These are phyloP conservation scores for Rhizophagus clarus DNA, from an alignment of 192 early-diverging fungal genomes.

Conservation along the genomic window DNA sequence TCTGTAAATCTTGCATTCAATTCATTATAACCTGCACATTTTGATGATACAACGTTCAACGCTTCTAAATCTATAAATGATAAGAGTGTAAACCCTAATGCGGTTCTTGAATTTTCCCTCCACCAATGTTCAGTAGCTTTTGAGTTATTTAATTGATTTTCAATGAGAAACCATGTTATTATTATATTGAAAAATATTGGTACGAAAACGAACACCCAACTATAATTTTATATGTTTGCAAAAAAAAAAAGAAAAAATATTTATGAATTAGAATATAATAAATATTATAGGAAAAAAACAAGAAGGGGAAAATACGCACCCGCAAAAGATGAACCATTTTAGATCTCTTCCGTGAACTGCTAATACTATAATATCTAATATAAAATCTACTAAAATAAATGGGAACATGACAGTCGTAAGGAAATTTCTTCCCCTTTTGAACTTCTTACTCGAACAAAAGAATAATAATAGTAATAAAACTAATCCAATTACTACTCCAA, in stretches of 20 bases:
- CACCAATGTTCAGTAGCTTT: not conserved
- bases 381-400: not conserved
- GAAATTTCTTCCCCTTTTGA: not conserved
- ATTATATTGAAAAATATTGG: not conserved
- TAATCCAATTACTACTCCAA: not conserved
- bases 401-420: not conserved
- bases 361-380: not conserved
- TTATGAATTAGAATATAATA: not conserved
- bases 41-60: not conserved
- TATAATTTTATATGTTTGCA: not conserved
- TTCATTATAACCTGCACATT: not conserved
- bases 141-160: not conserved
- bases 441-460: not conserved
- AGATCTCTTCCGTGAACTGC: not conserved
- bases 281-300: not conserved
- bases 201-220: not conserved
- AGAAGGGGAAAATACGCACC: not conserved
- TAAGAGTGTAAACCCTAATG: not conserved
- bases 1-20: not conserved
- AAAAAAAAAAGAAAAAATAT: not conserved
- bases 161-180: not conserved
- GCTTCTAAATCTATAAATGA: slow-evolving; percentile 1
- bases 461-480: not conserved
- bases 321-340: not conserved
- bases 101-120: not conserved